Evolutionary conservation across 2,329 filamentous ascomycete species (phyloP), one percentile per base, ranked within the genome.

Genomic region (Aspergillus quadricinctus): DNA sequence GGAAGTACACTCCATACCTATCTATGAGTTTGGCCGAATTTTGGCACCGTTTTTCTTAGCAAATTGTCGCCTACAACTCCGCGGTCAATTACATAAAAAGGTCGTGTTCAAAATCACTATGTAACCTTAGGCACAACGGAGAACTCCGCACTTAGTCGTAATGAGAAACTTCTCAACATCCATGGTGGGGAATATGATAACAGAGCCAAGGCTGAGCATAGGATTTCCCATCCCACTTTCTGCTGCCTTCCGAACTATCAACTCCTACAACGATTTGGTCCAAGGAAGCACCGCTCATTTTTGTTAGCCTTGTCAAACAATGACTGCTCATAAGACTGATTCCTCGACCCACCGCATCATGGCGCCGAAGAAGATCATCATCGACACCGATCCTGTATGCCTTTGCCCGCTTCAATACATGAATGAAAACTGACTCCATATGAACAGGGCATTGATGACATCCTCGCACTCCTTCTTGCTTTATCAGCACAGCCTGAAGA

Each of bases 341-440:
- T 40, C 19, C 10, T n/a, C 19, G 29, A 40, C 27, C 14, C 5
- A 17, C 31, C 31, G 17, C 55, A 61, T 49, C 40, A 89, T 90
- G 87, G 80, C 84, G 54, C 82, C 86, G 28, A 85, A 84, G 66
- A 86, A 88, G 67, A 87, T 99, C 64, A 97, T 99, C 67, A 94
- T 99, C 67, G 94, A 99, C 71, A 97, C 93, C 2, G 94, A 97
- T 72, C 93, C 93, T 77, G 92, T 90, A 80, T 64, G 14, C 2
- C 27, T 41, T 50, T 19, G 14, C 9, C 9, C 35, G 45, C 31
- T 17, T 23, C 14, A 27, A 3, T 23, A 11, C 11, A 11, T 25
- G 27, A 27, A 46, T 3, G n/a, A 23, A 23, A 37, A 31, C 48
- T 60, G 19, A 45, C 14, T 7, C 1, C 5, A 23, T 49, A 9